phyloP scores from a whole-genome alignment of 345 rosid genomes.

The Hypericum perforatum region DNA sequence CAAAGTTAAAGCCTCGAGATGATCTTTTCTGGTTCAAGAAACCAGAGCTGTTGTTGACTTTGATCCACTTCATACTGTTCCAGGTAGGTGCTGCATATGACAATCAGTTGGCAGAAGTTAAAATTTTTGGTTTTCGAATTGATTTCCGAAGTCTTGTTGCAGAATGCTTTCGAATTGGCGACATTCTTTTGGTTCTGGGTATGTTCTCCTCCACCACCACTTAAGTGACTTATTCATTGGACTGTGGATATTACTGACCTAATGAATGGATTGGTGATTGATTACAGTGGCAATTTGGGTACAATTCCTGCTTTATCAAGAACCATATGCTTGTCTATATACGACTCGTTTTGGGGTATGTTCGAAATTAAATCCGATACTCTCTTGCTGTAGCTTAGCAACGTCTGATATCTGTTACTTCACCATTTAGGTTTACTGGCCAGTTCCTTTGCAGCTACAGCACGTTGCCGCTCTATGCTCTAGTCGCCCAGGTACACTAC shows the following conservation, averaged over 20 bases:
- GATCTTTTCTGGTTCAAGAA: constrained; percentile 96
- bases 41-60: constrained; percentile 62
- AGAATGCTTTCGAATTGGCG: constrained; percentile 94
- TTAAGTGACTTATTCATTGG: constrained; percentile 7
- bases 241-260: constrained; percentile 6
- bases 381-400: background rate
- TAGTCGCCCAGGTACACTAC: constrained; percentile 67
- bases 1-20: constrained; percentile 68
- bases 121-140: background rate
- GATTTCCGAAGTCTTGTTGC: constrained; percentile 19
- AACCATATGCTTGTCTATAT: constrained; percentile 63
- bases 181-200: constrained; percentile 99
- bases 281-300: constrained; percentile 94
- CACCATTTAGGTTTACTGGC: constrained; percentile 54
- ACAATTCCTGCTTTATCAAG: constrained; percentile 75
- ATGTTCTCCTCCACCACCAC: constrained; percentile 23
- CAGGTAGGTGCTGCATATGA: constrained; percentile 40
- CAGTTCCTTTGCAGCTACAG: constrained; percentile 96
- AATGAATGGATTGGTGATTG: constrained; percentile 9
- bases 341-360: constrained; percentile 77
- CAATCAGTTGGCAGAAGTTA: constrained; percentile 5
- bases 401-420: background rate
- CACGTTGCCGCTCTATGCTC: constrained; percentile 88
- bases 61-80: constrained; percentile 86
- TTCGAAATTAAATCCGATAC: background rate